A percentile compares a stretch with the other conserved stretches of the same genome.
phyloP scores from a whole-genome alignment of 306 rosid genomes.

The Rosa persica region DNA sequence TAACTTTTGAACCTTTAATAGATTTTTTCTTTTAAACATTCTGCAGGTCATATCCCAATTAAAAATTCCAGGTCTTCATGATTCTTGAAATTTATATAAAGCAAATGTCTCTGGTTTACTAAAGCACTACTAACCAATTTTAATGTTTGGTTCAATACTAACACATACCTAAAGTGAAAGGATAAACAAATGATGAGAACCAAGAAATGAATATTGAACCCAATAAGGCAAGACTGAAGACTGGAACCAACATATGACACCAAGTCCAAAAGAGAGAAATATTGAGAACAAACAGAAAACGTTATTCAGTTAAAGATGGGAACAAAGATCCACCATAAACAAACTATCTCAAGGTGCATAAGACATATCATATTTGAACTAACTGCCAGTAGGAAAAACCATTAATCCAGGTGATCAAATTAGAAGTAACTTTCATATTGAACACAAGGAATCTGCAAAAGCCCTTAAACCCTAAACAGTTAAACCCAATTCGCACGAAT shows the following conservation, averaged over 20 bases:
- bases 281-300: neutral
- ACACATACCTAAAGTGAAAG: neutral
- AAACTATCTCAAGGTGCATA: slow-evolving; percentile 4
- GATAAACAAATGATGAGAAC: neutral
- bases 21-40: neutral
- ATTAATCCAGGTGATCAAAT: neutral
- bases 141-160: neutral
- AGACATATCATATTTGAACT: neutral
- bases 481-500: neutral
- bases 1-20: neutral
- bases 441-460: neutral
- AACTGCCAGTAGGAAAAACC: neutral
- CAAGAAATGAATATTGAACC: neutral
- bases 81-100: neutral
- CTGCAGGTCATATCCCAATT: neutral
- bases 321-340: neutral
- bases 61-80: neutral
- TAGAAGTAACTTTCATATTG: neutral
- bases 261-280: neutral
- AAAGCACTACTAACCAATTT: neutral
- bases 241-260: neutral
- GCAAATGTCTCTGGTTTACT: neutral
- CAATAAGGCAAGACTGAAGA: neutral
- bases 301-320: neutral
- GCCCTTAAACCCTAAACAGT: neutral